Percentiles rank a stretch among this genome's conserved stretches.
Evolutionary conservation across 2,329 filamentous ascomycete species (phyloP).

Genomic region (Beauveria asiatica): DNA sequence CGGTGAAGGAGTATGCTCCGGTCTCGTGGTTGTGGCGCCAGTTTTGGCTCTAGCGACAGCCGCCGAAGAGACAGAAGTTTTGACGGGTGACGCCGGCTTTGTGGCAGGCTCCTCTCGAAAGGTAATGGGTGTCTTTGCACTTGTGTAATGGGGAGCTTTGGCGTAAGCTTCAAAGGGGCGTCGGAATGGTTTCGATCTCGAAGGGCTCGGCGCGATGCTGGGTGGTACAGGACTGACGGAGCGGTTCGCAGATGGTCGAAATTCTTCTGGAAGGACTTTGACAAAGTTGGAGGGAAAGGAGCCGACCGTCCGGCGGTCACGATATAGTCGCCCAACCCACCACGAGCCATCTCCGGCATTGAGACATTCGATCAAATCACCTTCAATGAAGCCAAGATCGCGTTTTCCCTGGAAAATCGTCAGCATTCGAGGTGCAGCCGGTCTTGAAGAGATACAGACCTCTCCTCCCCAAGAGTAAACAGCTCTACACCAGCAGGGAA

Average conservation of each 20-base stretch:
- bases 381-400: slow-evolving; percentile 94
- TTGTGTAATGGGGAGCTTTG: slow-evolving; percentile 58
- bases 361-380: slow-evolving; percentile 93
- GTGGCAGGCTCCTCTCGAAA: slow-evolving; percentile 35
- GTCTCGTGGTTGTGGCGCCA: background rate
- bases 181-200: slow-evolving; percentile 55
- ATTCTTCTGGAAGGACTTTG: slow-evolving; percentile 75
- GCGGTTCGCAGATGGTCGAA: slow-evolving; percentile 60
- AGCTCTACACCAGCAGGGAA: slow-evolving; percentile 86
- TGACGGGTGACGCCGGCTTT: background rate
- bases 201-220: slow-evolving; percentile 46
- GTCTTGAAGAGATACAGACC: slow-evolving; percentile 29
- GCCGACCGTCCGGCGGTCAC: slow-evolving; percentile 84
- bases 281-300: slow-evolving; percentile 98
- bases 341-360: slow-evolving; percentile 96
- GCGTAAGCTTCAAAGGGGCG: slow-evolving; percentile 61
- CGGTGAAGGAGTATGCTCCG: slow-evolving; percentile 14
- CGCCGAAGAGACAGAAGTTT: background rate
- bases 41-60: slow-evolving; percentile 7
- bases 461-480: slow-evolving; percentile 93
- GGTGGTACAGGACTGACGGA: slow-evolving; percentile 52
- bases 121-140: slow-evolving; percentile 51
- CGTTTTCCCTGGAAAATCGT: slow-evolving; percentile 60
- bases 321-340: slow-evolving; percentile 91
- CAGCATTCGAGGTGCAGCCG: background rate